Conservation (phyloP, 148 eudicot genomes). For the Rhododendron griersonianum region DNA sequence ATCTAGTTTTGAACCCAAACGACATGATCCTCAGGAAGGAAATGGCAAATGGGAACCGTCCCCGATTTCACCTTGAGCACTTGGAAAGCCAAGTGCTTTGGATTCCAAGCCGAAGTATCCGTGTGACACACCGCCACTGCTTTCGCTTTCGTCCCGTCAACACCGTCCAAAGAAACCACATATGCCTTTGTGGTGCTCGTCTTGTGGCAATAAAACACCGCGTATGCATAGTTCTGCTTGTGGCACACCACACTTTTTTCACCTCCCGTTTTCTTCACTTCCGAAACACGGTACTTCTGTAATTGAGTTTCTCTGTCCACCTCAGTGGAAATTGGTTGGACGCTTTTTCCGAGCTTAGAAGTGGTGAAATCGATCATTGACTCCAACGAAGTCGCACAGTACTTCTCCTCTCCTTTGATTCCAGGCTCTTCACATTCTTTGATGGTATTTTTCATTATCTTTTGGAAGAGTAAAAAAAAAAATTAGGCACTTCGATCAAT, state of each 20-base stretch:
- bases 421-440: slow-evolving; percentile 13
- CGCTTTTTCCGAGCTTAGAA: slow-evolving; percentile 16
- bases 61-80: slow-evolving; percentile 37
- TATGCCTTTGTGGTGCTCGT: slow-evolving; percentile 18
- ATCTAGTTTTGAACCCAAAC: slow-evolving; percentile 23
- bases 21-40: slow-evolving; percentile 21
- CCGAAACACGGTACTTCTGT: slow-evolving; percentile 15
- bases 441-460: slow-evolving; percentile 8
- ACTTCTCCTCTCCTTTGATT: slow-evolving; percentile 20
- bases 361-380: slow-evolving; percentile 21
- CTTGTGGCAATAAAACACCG: slow-evolving; percentile 38
- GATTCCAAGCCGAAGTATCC: slow-evolving; percentile 46
- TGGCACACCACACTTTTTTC: slow-evolving; percentile 31
- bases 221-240: slow-evolving; percentile 32
- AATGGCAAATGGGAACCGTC: slow-evolving; percentile 25
- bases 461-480: background rate
- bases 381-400: slow-evolving; percentile 29
- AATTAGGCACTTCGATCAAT: background rate
- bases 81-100: slow-evolving; percentile 33
- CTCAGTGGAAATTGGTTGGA: slow-evolving; percentile 14
- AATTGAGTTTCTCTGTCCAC: background rate
- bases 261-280: slow-evolving; percentile 13
- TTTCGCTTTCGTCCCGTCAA: slow-evolving; percentile 12
- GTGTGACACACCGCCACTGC: slow-evolving; percentile 35
- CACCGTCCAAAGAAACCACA: slow-evolving; percentile 25